Percentiles rank a stretch among this genome's conserved stretches.
These are phyloP conservation scores for Lactarius tabidus DNA, from an alignment of 768 basidiomycete species.

Conservation along the genomic window DNA sequence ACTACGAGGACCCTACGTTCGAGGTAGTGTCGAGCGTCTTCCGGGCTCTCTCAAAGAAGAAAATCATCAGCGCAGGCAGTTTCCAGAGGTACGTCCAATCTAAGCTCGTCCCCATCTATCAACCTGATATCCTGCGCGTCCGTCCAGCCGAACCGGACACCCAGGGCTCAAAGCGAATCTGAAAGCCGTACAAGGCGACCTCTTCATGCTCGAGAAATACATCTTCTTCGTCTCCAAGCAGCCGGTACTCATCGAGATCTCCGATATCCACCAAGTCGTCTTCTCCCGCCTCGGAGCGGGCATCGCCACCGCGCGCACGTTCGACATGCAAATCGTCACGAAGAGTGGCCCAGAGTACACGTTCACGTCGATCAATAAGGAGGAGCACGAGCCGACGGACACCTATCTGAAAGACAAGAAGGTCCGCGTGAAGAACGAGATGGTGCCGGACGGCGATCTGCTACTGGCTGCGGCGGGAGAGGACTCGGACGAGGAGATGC, in stretches of 20 bases:
- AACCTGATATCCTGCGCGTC: conserved; percentile 1
- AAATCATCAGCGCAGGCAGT: conserved; percentile 81
- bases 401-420: conserved; percentile 87
- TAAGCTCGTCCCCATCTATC: background rate
- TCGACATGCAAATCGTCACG: conserved; percentile 87
- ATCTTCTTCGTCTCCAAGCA: conserved; percentile 97
- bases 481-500: conserved; percentile 78
- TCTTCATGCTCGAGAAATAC: conserved; percentile 97
- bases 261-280: conserved; percentile 83
- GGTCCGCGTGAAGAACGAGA: conserved; percentile 92
- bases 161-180: conserved; percentile 97
- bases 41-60: conserved; percentile 85
- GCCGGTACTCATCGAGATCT: conserved; percentile 84
- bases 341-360: conserved; percentile 81
- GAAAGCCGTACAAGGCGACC: conserved; percentile 93
- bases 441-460: conserved; percentile 82
- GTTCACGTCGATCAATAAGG: conserved; percentile 93
- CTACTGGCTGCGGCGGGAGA: conserved; percentile 65
- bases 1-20: conserved; percentile 93
- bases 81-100: conserved; percentile 66
- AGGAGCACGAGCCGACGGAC: conserved; percentile 86
- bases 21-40: conserved; percentile 94
- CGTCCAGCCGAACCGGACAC: conserved; percentile 73
- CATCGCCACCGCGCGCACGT: conserved; percentile 84
- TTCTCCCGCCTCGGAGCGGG: conserved; percentile 92